These are phyloP conservation scores for Skeletonema marinoi DNA, from an alignment of 108 stramenopile species.

Conservation along the genomic window DNA sequence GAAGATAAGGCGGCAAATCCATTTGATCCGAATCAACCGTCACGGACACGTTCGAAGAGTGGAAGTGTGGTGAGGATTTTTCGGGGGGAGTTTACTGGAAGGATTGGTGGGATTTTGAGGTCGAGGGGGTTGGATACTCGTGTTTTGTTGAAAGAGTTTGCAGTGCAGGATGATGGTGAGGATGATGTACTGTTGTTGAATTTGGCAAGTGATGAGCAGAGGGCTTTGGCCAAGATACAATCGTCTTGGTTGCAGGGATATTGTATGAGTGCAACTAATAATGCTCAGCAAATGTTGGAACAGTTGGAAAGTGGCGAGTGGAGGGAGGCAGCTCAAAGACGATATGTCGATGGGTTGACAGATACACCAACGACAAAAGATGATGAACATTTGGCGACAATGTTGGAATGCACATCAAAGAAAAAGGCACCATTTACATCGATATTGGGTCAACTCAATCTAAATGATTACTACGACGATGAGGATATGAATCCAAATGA, in stretches of 20 bases:
- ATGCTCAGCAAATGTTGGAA: conserved; percentile 9
- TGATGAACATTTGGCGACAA: conserved; percentile 53
- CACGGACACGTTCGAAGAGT: conserved; percentile 64
- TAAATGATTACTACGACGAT: conserved; percentile 78
- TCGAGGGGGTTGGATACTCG: conserved; percentile 70
- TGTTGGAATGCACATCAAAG: conserved; percentile 38
- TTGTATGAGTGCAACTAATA: conserved; percentile 9
- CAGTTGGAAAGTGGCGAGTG: conserved; percentile 58
- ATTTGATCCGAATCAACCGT: conserved; percentile 70
- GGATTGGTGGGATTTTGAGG: conserved; percentile 46
- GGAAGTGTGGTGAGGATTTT: conserved; percentile 83
- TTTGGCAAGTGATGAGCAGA: conserved; percentile 59
- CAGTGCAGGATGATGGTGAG: conserved; percentile 49
- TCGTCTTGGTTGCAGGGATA: conserved; percentile 45
- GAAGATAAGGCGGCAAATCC: conserved; percentile 62
- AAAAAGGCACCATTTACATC: conserved; percentile 56
- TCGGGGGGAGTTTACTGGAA: conserved; percentile 69
- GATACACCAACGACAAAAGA: conserved; percentile 58
- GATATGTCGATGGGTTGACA: conserved; percentile 48
- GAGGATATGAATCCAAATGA: conserved; percentile 58
- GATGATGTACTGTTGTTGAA: conserved; percentile 1
- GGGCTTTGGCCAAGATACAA: conserved; percentile 55
- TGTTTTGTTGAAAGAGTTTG: conserved; percentile 79
- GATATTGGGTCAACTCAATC: conserved; percentile 75
- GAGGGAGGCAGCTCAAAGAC: conserved; percentile 49